Base-by-base conservation (phyloP, 148 eudicot species). In the Amaranthus hypochondriacus region DNA sequence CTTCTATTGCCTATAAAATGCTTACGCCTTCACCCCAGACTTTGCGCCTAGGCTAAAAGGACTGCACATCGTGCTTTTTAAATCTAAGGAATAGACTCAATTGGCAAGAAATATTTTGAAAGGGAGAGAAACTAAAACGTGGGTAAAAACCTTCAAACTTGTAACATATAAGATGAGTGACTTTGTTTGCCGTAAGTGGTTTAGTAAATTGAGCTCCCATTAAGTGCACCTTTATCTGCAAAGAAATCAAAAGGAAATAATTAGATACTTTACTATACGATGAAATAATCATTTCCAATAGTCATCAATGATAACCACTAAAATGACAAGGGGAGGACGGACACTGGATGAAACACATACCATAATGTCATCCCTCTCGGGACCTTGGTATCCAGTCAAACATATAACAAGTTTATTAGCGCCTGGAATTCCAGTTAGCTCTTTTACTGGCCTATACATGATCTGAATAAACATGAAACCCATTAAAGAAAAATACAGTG, bases 91-190 rank as follows among this genome's bases (percentile, higher is more conserved):
- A 52, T n/a, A 59, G 6, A 73, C 61, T 66, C 68, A 39, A 58
- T 72, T 2, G 43, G 62, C 49, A 8, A 76, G n/a, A 69, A 72
- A 44, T 12, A 61, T 44, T 46, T 49, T 56, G 11, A 58, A 14
- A 8, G 43, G 51, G 44, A 64, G 21, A 49, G 55, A 51, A 48
- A 4, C 54, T n/a, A 6, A 28, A 42, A 70, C 15, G 50, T 11
- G 56, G 60, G 49, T 64, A 71, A 50, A 9, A 65, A 80, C 83
- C 83, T 80, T 80, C 83, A 76, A 71, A 76, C 77, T 95, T 95
- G 84, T 90, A 92, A 88, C 98, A 95, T 77, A 95, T 77, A 67
- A 95, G 96, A 85, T 95, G 98, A 77, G 99, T 95, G 70, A 90
- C 92, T 81, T 78, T 87, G 80, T 77, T 80, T 56, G 92, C 92